Conservation (phyloP, 495 filamentous ascomycete genomes). For the Talaromyces stipitatus region DNA sequence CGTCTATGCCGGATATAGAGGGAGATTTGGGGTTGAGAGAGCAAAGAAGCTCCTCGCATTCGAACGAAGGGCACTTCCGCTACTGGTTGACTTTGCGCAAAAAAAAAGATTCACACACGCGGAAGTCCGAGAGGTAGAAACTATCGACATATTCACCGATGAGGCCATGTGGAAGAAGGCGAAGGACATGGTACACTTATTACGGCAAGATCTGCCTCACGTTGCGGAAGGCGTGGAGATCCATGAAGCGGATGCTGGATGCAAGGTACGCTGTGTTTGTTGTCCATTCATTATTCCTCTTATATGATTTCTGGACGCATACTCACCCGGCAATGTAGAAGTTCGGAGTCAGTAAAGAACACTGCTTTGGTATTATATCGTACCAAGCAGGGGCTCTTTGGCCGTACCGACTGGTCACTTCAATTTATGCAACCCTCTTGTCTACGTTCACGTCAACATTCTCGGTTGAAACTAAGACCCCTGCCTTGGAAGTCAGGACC, state of each 20-base stretch:
- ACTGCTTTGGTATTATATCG: constrained; percentile 17
- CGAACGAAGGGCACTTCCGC: not conserved
- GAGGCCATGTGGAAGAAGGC: constrained; percentile 24
- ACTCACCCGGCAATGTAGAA: too few relatives aligned
- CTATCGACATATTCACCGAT: constrained; percentile 29
- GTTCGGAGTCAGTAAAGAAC: constrained; percentile 3
- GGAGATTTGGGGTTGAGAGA: constrained; percentile 3
- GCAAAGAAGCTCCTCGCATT: constrained; percentile 7
- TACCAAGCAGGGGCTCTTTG: constrained; percentile 29
- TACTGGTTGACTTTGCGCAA: constrained; percentile 7
- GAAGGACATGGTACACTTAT: constrained; percentile 19
- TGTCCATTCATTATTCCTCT: too few relatives aligned
- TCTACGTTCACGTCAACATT: constrained; percentile 14
- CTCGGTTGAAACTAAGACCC: constrained; percentile 30
- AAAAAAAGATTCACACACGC: constrained; percentile 5
- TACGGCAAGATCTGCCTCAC: constrained; percentile 26
- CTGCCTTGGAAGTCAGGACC: constrained; percentile 11
- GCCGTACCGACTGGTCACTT: constrained; percentile 36
- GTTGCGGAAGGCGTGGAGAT: constrained; percentile 10
- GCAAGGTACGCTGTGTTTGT: constrained; percentile 14
- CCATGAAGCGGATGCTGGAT: constrained; percentile 17
- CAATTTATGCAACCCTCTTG: constrained; percentile 26
- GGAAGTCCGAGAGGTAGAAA: constrained; percentile 24
- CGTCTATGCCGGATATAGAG: constrained; percentile 15
- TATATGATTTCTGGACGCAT: too few relatives aligned